Base-by-base conservation (phyloP, 83 land plant species). In the Thuja plicata region DNA sequence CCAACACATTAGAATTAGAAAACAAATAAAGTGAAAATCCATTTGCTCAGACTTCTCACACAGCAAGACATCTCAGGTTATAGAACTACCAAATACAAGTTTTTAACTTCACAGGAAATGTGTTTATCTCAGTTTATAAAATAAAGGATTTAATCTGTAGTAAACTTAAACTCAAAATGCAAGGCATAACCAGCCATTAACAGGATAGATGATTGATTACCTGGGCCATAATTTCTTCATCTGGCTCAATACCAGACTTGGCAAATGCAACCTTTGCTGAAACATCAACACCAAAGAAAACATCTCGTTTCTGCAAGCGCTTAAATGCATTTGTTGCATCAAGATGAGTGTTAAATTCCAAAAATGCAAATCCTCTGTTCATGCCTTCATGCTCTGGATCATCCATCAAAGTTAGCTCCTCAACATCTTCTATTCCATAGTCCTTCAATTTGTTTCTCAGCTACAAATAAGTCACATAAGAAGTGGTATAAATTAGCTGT, bases 291-390 rank as follows among this genome's bases (percentile, higher is more conserved):
- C 95, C 95, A 91, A 95, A 93, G 66, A 85, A 87, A 87, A 91
- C 90, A 62, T 91, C 92, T 82, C 86, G 48, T 81, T 89, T 92
- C 57, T 91, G 94, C 79, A 95, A 89, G 17, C 92, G 93, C 1
- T 77, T 89, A 40, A 88, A 92, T 50, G 95, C 96, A 84, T 81
- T 90, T 71, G 93, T 87, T 12, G 96, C 96, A 73, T 92, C 94
- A 80, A 88, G 92, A 45, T 90, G 94, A 48, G 95, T 92, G 73
- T 78, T 89, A 30, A 95, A 92, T 34, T 93, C 96, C 54, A 95
- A 37, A 86, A 95, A 95, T 32, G 95, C 93, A 92, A 88, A 95
- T 7, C 96, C 96, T 40, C 96, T 89, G 54, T 95, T 95, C 21
- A 34, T 73, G 40, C 93, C 95, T 79, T 91, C 91, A 11, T 89